Base-by-base conservation (phyloP, 495 filamentous ascomycete species). In the Podospora tetraspora region DNA sequence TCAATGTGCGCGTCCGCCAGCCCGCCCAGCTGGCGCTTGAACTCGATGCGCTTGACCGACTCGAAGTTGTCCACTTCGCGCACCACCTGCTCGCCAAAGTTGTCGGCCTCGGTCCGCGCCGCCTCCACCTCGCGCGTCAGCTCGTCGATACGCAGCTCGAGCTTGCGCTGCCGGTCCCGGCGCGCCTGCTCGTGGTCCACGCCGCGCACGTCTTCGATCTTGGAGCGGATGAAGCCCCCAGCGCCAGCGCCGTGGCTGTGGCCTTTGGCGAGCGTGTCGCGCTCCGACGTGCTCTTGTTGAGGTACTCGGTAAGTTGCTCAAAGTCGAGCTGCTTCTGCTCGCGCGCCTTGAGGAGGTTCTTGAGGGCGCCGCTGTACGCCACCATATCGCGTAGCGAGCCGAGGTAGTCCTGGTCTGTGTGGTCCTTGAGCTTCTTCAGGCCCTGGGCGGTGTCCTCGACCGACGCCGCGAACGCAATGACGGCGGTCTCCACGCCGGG, bases 301-400 rank as follows among this genome's bases (percentile, higher is more conserved):
- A 97, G 92, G 78, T 98, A 98, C 73, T 97, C 94, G 23, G 93
- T 96, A 30, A 98, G 83, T 57, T 91, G 95, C 80, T 99, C 95
- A 75, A 94, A 97, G 79, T 99, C 95, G 57, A 98, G 89, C 75
- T 99, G 95, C 76, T 98, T 99, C 80, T 96, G 93, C 80, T 99
- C 96, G 23, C 95, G 89, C 7, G 91, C 91, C 81, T 96, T 97
- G 74, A 99, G 87, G 3, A 98, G 88, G 32, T 88, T 81, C 78
- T 96, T 96, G 21, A 98, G 79, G 2, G 92, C 89, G 22, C 87
- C 77, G 75, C 91, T 92, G 79, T 98, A 99, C 29, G 92, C 89
- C 68, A 92, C 90, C 93, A 98, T 97, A 76, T 98, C 96, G 21
- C 92, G 86, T 34, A 99, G 83, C 11, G 89, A 92, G 69, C 92